Percentiles rank a stretch among this genome's conserved stretches.
Evolutionary conservation across 2,329 filamentous ascomycete species (phyloP).

Genomic region (Blumeria graminis): DNA sequence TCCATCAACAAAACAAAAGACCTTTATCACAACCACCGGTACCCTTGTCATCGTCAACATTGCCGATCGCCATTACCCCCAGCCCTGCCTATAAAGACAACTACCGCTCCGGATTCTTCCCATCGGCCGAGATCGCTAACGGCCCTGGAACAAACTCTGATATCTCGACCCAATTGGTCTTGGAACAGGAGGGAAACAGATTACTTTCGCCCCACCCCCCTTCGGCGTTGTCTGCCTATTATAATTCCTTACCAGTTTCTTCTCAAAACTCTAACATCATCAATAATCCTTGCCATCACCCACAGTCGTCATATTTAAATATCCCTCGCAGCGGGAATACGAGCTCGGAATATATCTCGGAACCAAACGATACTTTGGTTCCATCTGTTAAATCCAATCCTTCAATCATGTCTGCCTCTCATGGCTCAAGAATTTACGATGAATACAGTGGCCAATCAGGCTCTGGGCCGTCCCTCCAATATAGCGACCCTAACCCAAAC

Average conservation of each 20-base stretch:
- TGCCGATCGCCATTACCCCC: neutral
- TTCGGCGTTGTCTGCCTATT: neutral
- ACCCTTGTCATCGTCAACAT: neutral
- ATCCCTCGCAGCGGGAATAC: neutral
- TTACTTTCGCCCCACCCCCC: too few species aligned
- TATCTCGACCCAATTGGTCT: too few species aligned
- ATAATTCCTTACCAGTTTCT: neutral
- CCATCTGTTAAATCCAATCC: neutral
- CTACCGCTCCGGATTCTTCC: neutral
- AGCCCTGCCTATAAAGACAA: neutral
- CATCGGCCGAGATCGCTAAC: neutral
- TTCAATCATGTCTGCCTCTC: neutral
- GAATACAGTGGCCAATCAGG: neutral
- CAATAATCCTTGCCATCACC: neutral
- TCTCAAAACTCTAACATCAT: neutral
- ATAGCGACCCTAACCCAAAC: slow-evolving; percentile 15
- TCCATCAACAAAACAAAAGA: neutral
- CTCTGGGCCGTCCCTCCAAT: neutral
- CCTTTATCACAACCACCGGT: neutral
- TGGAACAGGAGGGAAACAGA: too few species aligned
- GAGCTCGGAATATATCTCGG: neutral
- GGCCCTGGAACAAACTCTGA: neutral
- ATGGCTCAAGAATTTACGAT: neutral
- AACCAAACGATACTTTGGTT: neutral
- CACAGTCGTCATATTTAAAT: neutral